Base-by-base conservation (phyloP, 2,329 filamentous ascomycete species). In the Diaporthe citrichinensis region DNA sequence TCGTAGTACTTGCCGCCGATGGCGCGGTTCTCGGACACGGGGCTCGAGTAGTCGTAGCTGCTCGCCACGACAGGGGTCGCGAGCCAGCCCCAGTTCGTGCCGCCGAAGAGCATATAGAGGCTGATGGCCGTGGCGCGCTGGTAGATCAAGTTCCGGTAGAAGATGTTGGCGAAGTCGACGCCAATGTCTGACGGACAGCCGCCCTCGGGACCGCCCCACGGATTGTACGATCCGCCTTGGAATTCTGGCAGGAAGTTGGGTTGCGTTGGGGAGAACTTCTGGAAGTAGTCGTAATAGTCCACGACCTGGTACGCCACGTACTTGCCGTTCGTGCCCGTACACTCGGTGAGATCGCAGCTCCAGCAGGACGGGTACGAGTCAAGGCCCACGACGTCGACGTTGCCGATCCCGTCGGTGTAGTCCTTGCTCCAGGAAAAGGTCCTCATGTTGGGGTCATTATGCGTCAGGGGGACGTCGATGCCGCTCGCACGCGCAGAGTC, bases 81-180 rank as follows among this genome's bases (percentile, higher is more conserved):
- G 41, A 91, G 83, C 65, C 88, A 88, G 7, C 91, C 91, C 90
- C 90, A 92, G 77, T 90, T 92, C 0, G 91, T 93, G 3, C 91
- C 91, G 5, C 91, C 91, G 71, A 88, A 93, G 71, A 91, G 83
- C 90, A 93, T 93, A 80, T 93, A 93, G 2, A 93, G 81, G 41
- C 87, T 91, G 73, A 92, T 87, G 0, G 89, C 90, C 0, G 90
- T 91, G 4, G 92, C 87, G 0, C 89, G 85, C 78, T 93, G 89
- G 36, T 86, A 89, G 36, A 93, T 88, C 72, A 92, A 87, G 79
- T 92, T 88, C 15, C 90, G 86, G 80, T 93, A 93, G 82, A 91
- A 93, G 5, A 93, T 80, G 74, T 92, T 92, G 1, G 89, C 91
- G 78, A 91, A 93, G 62, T 91, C 88, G 0, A 88, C 85, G 1